A percentile compares a stretch with the other conserved stretches of the same genome.
Evolutionary conservation across 306 rosid species (phyloP).

Genomic region (Vicia sativa): DNA sequence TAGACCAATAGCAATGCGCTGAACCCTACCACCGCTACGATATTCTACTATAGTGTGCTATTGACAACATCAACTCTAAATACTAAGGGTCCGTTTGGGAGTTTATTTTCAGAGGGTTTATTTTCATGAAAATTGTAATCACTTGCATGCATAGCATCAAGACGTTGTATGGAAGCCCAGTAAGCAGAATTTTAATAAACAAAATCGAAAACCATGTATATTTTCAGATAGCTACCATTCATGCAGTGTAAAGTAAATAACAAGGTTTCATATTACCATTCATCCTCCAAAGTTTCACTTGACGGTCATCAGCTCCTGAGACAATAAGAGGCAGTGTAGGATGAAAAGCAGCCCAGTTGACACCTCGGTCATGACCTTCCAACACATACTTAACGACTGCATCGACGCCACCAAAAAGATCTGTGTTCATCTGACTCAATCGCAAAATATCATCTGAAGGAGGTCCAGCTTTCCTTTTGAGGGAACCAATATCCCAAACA

Average conservation of each 20-base stretch:
- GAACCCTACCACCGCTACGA: too few species aligned
- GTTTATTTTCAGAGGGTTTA: too few species aligned
- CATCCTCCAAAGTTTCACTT: constrained; percentile 97
- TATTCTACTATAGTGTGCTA: too few species aligned
- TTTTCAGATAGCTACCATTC: constrained; percentile 23
- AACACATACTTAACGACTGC: constrained; percentile 91
- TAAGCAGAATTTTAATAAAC: constrained; percentile 10
- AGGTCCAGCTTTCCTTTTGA: constrained; percentile 88
- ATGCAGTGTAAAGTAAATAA: constrained; percentile 28
- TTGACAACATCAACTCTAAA: neutral
- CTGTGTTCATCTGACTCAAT: constrained; percentile 93
- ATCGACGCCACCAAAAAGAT: constrained; percentile 95
- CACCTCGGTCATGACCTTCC: constrained; percentile 99
- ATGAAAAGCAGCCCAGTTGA: constrained; percentile 97
- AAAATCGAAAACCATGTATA: constrained; percentile 15
- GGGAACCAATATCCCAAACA: constrained; percentile 95
- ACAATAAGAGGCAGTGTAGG: constrained; percentile 92
- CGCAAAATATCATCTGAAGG: constrained; percentile 90
- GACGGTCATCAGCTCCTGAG: constrained; percentile 97
- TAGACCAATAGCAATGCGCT: too few species aligned
- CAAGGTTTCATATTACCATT: constrained; percentile 57
- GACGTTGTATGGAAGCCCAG: neutral
- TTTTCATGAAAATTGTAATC: constrained; percentile 5
- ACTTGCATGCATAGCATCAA: constrained; percentile 11
- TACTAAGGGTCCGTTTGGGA: too few species aligned